Percentiles rank a stretch among this genome's conserved stretches.
These are phyloP conservation scores for Verticillium klebahnii DNA, from an alignment of 2,329 filamentous ascomycete genomes.

Conservation along the genomic window DNA sequence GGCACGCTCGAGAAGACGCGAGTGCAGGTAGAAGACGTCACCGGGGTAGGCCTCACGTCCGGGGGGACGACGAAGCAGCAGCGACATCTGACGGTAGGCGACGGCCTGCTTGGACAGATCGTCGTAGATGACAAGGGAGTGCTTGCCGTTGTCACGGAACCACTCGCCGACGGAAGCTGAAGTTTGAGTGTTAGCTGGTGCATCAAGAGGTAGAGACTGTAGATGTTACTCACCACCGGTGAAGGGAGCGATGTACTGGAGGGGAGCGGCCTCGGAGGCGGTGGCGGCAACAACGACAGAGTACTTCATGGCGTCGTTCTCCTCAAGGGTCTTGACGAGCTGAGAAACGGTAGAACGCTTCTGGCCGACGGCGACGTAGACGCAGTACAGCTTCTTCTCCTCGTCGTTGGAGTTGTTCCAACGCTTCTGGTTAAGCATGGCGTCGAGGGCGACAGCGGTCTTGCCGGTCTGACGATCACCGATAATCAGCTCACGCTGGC, in stretches of 20 bases:
- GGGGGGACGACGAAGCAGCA: constrained; percentile 93
- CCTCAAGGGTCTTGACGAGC: constrained; percentile 99
- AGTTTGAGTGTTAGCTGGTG: background rate
- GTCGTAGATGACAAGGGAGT: constrained; percentile 87
- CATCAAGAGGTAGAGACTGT: background rate
- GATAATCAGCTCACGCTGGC: constrained; percentile 99
- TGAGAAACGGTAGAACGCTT: constrained; percentile 99
- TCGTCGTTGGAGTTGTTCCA: constrained; percentile 90
- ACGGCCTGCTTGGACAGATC: constrained; percentile 98
- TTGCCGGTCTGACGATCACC: constrained; percentile 99
- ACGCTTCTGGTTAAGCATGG: constrained; percentile 98
- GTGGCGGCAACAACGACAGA: constrained; percentile 89
- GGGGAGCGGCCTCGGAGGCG: constrained; percentile 90
- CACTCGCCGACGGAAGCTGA: constrained; percentile 45
- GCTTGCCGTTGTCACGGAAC: constrained; percentile 82
- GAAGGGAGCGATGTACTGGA: constrained; percentile 94
- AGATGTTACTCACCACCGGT: constrained; percentile 50
- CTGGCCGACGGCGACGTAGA: constrained; percentile 98
- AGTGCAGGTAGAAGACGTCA: constrained; percentile 99
- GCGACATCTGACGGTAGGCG: constrained; percentile 97
- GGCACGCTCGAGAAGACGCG: constrained; percentile 96
- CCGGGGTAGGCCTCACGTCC: constrained; percentile 99
- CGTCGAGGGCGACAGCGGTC: constrained; percentile 96
- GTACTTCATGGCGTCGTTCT: constrained; percentile 99
- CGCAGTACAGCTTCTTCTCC: constrained; percentile 97